Percentiles rank a stretch among this genome's conserved stretches.
Conservation (phyloP, 2,329 filamentous ascomycete species). For the Pseudocercospora musae region DNA sequence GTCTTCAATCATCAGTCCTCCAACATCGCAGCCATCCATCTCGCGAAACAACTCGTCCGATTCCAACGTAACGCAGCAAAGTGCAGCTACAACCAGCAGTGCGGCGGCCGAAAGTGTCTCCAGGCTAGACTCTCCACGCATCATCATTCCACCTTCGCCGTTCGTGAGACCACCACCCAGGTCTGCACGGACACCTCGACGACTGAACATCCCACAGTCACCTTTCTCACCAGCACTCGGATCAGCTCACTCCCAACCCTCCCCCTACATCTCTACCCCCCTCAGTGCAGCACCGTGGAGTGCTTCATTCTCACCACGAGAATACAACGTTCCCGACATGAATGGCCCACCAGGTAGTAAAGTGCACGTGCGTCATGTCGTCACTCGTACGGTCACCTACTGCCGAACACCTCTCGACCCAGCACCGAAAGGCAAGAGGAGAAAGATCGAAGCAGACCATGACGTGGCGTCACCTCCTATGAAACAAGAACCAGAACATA, state of each 20-base stretch:
- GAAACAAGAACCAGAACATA: conserved; percentile 24
- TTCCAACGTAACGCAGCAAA: conserved; percentile 20
- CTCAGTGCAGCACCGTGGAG: conserved; percentile 37
- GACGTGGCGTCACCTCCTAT: conserved; percentile 6
- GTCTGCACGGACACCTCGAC: conserved; percentile 59
- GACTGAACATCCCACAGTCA: conserved; percentile 74
- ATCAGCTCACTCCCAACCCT: conserved; percentile 51
- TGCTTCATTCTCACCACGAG: conserved; percentile 62
- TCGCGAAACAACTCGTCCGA: conserved; percentile 37
- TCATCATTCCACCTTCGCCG: conserved; percentile 43
- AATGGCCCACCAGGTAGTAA: conserved; percentile 39
- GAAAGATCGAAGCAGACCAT: conserved; percentile 58
- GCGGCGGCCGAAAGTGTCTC: conserved; percentile 11
- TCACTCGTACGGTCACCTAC: conserved; percentile 92
- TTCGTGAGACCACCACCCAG: conserved; percentile 54
- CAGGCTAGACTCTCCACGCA: conserved; percentile 39
- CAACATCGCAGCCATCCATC: conserved; percentile 32
- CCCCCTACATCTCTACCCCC: conserved; percentile 62
- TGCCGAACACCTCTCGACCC: conserved; percentile 72
- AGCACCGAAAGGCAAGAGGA: conserved; percentile 87
- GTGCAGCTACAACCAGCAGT: conserved; percentile 21
- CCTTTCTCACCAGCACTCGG: conserved; percentile 57
- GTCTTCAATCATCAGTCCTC: conserved; percentile 28
- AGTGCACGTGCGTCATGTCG: conserved; percentile 77
- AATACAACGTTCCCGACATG: conserved; percentile 48